Percentiles rank a stretch among this genome's conserved stretches.
phyloP scores from a whole-genome alignment of 75 land plant genomes.

The Larix kaempferi region DNA sequence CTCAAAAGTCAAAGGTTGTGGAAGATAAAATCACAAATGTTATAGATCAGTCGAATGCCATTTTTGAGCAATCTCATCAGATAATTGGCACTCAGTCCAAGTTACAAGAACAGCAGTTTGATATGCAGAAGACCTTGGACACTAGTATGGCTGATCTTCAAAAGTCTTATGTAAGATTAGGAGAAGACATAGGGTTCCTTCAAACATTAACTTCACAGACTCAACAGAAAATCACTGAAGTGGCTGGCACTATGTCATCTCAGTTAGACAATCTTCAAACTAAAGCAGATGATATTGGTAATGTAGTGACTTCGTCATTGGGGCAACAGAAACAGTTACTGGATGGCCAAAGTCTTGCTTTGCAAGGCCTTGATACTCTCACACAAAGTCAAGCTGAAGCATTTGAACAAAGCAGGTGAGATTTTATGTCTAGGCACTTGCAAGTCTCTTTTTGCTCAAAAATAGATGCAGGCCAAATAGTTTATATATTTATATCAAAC shows the following conservation, averaged over 20 bases:
- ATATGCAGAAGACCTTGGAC: constrained; percentile 38
- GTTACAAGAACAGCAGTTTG: constrained; percentile 40
- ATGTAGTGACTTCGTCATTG: constrained; percentile 47
- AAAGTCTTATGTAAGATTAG: constrained; percentile 38
- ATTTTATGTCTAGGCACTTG: background rate
- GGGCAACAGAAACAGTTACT: constrained; percentile 63
- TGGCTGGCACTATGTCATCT: constrained; percentile 36
- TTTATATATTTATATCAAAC: too few relatives aligned
- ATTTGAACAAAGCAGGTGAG: constrained; percentile 68
- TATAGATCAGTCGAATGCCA: constrained; percentile 29
- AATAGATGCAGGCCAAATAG: too few relatives aligned
- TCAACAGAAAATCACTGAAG: constrained; percentile 17
- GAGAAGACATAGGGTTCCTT: constrained; percentile 32
- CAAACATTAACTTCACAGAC: constrained; percentile 10
- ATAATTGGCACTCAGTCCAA: constrained; percentile 43
- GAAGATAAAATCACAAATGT: constrained; percentile 24
- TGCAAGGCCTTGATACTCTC: constrained; percentile 51
- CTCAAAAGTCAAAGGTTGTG: constrained; percentile 20
- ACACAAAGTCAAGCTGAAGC: constrained; percentile 60
- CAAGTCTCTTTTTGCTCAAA: too few relatives aligned
- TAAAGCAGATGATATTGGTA: constrained; percentile 64
- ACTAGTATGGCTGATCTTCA: constrained; percentile 36
- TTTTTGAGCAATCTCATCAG: constrained; percentile 40
- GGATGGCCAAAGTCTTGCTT: constrained; percentile 51
- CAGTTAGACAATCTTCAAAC: constrained; percentile 56